These are phyloP conservation scores for Carpinus viminea DNA, from an alignment of 306 rosid genomes.

Conservation along the genomic window DNA sequence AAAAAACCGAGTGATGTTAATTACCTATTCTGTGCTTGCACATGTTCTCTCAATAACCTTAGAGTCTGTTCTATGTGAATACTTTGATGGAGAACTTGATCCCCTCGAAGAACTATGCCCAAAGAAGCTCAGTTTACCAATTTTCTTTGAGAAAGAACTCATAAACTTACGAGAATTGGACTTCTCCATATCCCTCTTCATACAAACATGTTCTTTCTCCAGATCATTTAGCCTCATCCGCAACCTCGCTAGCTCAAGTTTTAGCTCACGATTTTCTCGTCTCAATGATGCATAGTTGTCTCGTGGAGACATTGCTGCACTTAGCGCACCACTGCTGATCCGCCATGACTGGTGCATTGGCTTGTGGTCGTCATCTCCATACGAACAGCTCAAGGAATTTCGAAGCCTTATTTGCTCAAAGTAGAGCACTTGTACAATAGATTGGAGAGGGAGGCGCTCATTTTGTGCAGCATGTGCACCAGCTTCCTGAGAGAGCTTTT, in stretches of 20 bases:
- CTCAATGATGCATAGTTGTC: slow-evolving; percentile 96
- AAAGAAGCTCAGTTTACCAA: slow-evolving; percentile 72
- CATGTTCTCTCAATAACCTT: slow-evolving; percentile 95
- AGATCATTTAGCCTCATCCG: slow-evolving; percentile 94
- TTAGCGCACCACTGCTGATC: slow-evolving; percentile 91
- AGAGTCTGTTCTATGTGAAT: slow-evolving; percentile 89
- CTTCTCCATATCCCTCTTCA: slow-evolving; percentile 96
- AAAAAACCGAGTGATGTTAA: slow-evolving; percentile 15
- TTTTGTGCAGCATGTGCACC: slow-evolving; percentile 99
- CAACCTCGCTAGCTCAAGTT: slow-evolving; percentile 85
- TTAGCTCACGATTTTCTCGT: slow-evolving; percentile 96
- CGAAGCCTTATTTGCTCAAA: slow-evolving; percentile 92
- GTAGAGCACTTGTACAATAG: slow-evolving; percentile 93
- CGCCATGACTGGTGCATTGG: slow-evolving; percentile 95
- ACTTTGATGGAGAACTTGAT: slow-evolving; percentile 86
- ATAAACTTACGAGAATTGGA: slow-evolving; percentile 84
- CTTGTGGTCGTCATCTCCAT: slow-evolving; percentile 75
- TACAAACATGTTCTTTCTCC: slow-evolving; percentile 95
- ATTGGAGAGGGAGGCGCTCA: slow-evolving; percentile 94
- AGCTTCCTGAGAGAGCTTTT: slow-evolving; percentile 94
- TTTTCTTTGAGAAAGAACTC: slow-evolving; percentile 84
- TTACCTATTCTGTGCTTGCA: slow-evolving; percentile 88
- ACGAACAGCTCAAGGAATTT: slow-evolving; percentile 65
- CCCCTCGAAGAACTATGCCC: slow-evolving; percentile 84
- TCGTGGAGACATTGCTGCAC: slow-evolving; percentile 98